Evolutionary conservation across 176 grass and related monocot genomes (phyloP).

Genomic region (Carex pumila): DNA sequence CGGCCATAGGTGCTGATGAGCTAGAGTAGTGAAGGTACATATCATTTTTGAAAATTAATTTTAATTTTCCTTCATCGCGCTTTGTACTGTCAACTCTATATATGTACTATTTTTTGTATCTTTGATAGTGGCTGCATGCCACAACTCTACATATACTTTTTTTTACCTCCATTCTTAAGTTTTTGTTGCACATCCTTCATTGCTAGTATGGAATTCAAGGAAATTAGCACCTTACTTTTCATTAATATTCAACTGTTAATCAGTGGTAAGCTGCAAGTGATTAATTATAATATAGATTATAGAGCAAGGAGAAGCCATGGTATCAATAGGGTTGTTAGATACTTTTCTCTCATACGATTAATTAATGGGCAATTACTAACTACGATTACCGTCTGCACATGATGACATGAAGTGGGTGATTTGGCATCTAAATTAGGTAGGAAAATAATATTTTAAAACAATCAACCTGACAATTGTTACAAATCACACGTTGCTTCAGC

Average conservation of each 20-base stretch:
- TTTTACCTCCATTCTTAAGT: too few species aligned
- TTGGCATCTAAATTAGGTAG: neutral
- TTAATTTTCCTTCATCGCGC: neutral
- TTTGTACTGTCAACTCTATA: neutral
- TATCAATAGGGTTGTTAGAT: neutral
- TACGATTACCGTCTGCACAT: too few species aligned
- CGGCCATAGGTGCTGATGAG: neutral
- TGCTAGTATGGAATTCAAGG: neutral
- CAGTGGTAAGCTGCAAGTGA: neutral
- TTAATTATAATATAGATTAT: neutral
- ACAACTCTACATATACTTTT: too few species aligned
- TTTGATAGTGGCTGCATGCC: too few species aligned
- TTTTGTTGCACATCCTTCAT: too few species aligned
- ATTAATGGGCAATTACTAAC: neutral
- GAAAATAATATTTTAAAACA: neutral
- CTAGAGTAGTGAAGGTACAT: neutral
- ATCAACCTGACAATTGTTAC: neutral
- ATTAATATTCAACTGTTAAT: neutral
- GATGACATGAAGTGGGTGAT: neutral
- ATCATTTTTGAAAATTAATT: neutral
- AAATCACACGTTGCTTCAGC: neutral
- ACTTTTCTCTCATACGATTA: neutral
- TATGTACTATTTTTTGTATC: too few species aligned
- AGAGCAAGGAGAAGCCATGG: neutral
- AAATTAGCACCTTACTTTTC: neutral